These are phyloP conservation scores for Spinacia oleracea DNA, from an alignment of 179 eudicot species.

Conservation along the genomic window DNA sequence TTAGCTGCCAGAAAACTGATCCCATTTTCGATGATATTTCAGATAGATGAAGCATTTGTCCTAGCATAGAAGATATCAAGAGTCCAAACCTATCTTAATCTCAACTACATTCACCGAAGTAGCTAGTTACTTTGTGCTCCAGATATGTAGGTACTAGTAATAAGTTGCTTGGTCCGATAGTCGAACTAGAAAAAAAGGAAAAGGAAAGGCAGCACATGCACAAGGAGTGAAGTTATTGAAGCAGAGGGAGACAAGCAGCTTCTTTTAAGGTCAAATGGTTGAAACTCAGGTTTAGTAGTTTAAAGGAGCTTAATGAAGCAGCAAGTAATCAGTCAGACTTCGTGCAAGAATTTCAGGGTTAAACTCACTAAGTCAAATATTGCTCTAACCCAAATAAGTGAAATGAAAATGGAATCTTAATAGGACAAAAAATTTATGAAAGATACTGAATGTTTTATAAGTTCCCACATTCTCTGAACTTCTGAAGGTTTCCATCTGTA, in stretches of 20 bases:
- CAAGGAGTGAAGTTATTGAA: neutral
- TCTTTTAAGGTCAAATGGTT: conserved; percentile 1
- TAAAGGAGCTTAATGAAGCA: neutral
- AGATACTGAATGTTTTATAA: neutral
- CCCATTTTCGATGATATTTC: conserved; percentile 18
- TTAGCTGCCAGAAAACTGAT: conserved; percentile 11
- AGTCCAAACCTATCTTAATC: conserved; percentile 27
- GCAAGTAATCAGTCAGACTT: neutral
- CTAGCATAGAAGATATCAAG: too few relatives aligned
- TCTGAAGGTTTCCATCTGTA: neutral
- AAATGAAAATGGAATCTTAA: neutral
- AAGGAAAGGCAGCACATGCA: neutral
- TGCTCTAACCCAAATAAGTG: too few relatives aligned
- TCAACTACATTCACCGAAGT: neutral
- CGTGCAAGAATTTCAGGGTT: neutral
- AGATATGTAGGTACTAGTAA: neutral
- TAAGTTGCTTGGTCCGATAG: neutral
- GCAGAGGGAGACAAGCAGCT: neutral
- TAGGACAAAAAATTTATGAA: neutral
- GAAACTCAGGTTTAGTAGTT: neutral
- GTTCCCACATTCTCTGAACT: neutral
- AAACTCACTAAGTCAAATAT: neutral
- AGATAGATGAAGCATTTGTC: conserved; percentile 58
- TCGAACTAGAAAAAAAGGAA: neutral
- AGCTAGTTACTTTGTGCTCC: neutral